Evolutionary conservation across 495 filamentous ascomycete species (phyloP), one percentile per base, ranked within the genome.

Genomic region (Podospora pseudoanserina): DNA sequence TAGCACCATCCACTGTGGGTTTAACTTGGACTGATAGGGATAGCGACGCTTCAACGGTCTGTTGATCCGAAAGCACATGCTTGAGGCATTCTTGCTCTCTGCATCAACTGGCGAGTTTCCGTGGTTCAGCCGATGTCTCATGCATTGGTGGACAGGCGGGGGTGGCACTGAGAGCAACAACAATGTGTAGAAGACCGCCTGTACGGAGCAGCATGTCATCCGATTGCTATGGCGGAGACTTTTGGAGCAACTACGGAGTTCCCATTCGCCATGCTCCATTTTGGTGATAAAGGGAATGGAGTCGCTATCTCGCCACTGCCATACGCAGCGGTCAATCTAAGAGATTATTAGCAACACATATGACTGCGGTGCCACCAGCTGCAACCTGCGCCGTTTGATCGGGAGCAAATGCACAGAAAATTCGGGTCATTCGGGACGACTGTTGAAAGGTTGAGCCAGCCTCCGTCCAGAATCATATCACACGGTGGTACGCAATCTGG

Each of bases 401-500:
- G 39, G 39, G 39, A 49, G 39, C 39, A 23, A 49, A 3, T 49
- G 39, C 30, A 16, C 9, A 11, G 39, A 11, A 49, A 49, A 49
- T 16, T 49, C 39, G 39, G 39, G 39, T 49, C 39, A 49, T 49
- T 49, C 39, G 39, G 39, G 15, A 49, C 39, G 39, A 49, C 39
- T 49, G 2, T 49, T 49, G 39, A 49, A 5, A 11, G 39, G 39
- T 49, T 11, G 15, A 11, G 5, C 39, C 39, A 49, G 39, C 39
- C 39, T 49, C 39, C 39, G 39, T 13, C 39, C 5, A 18, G 39
- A 49, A 11, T 23, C 39, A 49, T 13, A 49, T 13, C 39, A 49
- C 39, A 6, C 5, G 13, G 39, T 49, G 39, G 39, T 49, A 49
- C 27, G 15, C 63, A 65, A 70, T 66, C 9, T 63, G 60, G 30